A percentile compares a stretch with the other conserved stretches of the same genome.
Evolutionary conservation across 2,329 filamentous ascomycete genomes (phyloP).

Genomic region (Emergomyces africanus): DNA sequence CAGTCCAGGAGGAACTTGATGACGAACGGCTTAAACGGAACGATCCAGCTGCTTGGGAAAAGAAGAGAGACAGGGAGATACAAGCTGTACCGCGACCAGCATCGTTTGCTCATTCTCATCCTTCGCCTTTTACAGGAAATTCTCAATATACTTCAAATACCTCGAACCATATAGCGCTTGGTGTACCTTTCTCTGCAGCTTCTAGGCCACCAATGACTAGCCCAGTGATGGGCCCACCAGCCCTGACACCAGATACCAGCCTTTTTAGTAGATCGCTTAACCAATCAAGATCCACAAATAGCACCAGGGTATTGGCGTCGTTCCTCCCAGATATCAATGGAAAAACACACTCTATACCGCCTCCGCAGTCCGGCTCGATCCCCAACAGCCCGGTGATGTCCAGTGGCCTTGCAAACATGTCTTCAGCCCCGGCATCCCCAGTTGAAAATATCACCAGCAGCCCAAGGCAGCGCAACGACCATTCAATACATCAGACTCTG

Average conservation of each 20-base stretch:
- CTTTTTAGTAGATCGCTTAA: neutral
- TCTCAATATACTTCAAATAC: neutral
- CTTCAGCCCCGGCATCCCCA: neutral
- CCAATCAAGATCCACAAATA: neutral
- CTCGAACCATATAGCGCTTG: neutral
- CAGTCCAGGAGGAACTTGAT: conserved; percentile 37
- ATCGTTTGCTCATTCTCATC: neutral
- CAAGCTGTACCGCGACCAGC: neutral
- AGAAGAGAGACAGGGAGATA: conserved; percentile 5
- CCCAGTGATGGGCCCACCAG: conserved; percentile 12
- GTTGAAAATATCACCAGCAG: neutral
- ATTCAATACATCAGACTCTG: neutral
- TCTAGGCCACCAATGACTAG: conserved; percentile 3
- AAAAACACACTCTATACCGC: neutral
- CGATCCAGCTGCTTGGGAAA: conserved; percentile 23
- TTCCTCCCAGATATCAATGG: neutral
- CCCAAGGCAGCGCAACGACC: neutral
- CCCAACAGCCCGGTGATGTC: neutral
- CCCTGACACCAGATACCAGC: conserved; percentile 15
- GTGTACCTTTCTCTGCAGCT: neutral
- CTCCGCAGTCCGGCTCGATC: too few species aligned
- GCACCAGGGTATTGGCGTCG: neutral
- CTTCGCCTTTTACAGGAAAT: neutral
- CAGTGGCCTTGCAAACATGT: neutral
- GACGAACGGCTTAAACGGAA: conserved; percentile 29